These are phyloP conservation scores for Leccinum rimulosum DNA, from an alignment of 768 basidiomycete species.

Conservation along the genomic window DNA sequence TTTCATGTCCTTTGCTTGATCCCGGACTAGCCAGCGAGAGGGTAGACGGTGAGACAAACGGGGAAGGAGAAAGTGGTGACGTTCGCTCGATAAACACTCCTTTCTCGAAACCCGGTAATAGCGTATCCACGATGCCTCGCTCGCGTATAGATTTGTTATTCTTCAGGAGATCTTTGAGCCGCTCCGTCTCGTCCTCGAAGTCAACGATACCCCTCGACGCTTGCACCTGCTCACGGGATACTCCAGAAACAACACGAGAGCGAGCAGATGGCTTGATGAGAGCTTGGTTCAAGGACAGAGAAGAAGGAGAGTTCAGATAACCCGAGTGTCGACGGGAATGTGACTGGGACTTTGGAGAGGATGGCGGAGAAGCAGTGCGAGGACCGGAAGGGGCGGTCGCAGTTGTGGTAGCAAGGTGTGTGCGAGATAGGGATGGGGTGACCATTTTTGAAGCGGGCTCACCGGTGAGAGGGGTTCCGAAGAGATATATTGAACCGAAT, in stretches of 20 bases:
- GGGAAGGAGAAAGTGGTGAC: slow-evolving; percentile 13
- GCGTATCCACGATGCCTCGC: slow-evolving; percentile 31
- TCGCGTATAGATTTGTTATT: slow-evolving; percentile 37
- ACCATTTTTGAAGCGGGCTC: slow-evolving; percentile 12
- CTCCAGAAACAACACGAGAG: slow-evolving; percentile 66
- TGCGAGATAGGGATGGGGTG: slow-evolving; percentile 15
- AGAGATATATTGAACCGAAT: slow-evolving; percentile 27
- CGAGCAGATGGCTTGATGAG: slow-evolving; percentile 56
- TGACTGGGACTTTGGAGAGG: slow-evolving; percentile 19
- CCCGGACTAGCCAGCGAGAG: slow-evolving; percentile 14
- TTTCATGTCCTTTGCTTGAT: slow-evolving; percentile 24
- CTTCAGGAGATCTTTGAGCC: slow-evolving; percentile 70
- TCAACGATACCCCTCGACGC: slow-evolving; percentile 80
- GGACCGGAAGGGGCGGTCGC: slow-evolving; percentile 7
- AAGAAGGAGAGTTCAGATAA: slow-evolving; percentile 36
- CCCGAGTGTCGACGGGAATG: slow-evolving; percentile 29
- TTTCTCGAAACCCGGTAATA: slow-evolving; percentile 33
- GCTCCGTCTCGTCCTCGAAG: slow-evolving; percentile 77
- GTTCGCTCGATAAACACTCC: slow-evolving; percentile 23
- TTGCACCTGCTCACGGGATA: slow-evolving; percentile 68
- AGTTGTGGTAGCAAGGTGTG: slow-evolving; percentile 3
- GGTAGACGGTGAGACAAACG: slow-evolving; percentile 3
- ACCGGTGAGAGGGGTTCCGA: slow-evolving; percentile 25
- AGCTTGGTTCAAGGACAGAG: slow-evolving; percentile 33
- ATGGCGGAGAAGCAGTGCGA: slow-evolving; percentile 17